phyloP scores from a whole-genome alignment of 2,329 filamentous ascomycete genomes.

The Diaporthe ampelina region DNA sequence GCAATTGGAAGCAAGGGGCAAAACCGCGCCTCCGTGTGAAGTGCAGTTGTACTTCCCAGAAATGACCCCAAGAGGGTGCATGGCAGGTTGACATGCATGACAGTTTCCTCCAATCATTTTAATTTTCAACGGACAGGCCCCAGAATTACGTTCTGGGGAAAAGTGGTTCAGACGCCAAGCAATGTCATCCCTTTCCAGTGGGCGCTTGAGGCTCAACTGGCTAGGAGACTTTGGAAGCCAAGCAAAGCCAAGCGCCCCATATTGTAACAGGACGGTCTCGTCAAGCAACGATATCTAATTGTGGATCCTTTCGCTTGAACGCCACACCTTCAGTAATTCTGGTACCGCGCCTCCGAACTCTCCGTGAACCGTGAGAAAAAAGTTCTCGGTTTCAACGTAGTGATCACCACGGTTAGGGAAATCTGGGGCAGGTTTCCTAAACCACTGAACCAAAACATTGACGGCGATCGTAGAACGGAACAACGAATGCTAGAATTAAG shows the following conservation, averaged over 20 bases:
- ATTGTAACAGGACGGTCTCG: constrained; percentile 33
- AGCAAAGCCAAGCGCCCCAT: constrained; percentile 32
- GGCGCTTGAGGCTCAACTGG: constrained; percentile 26
- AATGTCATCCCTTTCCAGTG: constrained; percentile 26
- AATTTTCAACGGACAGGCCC: neutral
- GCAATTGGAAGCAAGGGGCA: neutral
- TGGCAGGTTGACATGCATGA: constrained; percentile 20
- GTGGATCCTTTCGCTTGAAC: constrained; percentile 20
- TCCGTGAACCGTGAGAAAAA: neutral
- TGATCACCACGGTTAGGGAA: constrained; percentile 24
- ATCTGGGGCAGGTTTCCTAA: constrained; percentile 24
- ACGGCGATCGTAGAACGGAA: constrained; percentile 11
- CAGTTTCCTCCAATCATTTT: constrained; percentile 16
- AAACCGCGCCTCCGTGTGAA: neutral
- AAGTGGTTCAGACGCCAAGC: constrained; percentile 34
- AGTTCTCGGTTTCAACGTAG: constrained; percentile 9
- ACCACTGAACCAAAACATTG: constrained; percentile 17
- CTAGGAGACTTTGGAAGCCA: constrained; percentile 11
- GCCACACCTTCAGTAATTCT: constrained; percentile 7
- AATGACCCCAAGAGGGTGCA: neutral
- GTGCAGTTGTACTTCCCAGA: neutral
- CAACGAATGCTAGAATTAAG: neutral
- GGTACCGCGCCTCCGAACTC: constrained; percentile 19
- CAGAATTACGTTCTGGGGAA: constrained; percentile 9
- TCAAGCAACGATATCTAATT: constrained; percentile 19